Base-by-base conservation (phyloP, 177 flowering plant genomes). In the Vitis hybrid region DNA sequence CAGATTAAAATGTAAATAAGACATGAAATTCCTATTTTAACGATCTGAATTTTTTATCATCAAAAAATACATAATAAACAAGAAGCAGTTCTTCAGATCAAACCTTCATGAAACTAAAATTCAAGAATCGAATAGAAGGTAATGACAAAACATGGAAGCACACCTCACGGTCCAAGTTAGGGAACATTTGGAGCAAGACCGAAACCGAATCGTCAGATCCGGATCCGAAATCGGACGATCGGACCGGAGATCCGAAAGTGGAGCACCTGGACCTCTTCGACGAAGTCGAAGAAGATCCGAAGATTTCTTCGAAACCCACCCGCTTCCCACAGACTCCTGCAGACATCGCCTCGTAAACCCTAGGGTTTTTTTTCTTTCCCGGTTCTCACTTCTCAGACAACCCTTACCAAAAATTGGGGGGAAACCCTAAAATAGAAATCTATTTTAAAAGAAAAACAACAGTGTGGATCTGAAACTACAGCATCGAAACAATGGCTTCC, bases 311-410 rank as follows among this genome's bases (percentile, higher is more conserved):
- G 31, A 71, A 78, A 62, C 78, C 81, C 54, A 75, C 81, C 67
- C 81, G 70, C 68, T 78, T 78, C 59, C 81, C 78, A 62, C 81
- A 78, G 62, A 78, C 66, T 47, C 81, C 78, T 2, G 81, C 78
- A 68, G 81, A 78, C 81, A 78, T 78, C 64, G 72, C 73, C 61
- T 38, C 70, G 44, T 56, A 65, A 73, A 58, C 67, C 75, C 76
- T 49, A 38, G 31, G 20, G 50, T 60, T 73, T 73, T 59, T 17
- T 44, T 12, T 20, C 14, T 59, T 59, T 24, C 62, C 12, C 11
- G 38, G 2, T 22, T 14, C 13, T 59, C 10, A 59, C 28, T 11
- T 20, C 14, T 59, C 14, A 11, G 61, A 9, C 5, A 33, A 33
- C 44, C 44, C 44, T 33, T 33, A 33, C 44, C 44, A 33, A 33